Base-by-base conservation (phyloP, 73 alveolate species). In the Effrenium voratum region DNA sequence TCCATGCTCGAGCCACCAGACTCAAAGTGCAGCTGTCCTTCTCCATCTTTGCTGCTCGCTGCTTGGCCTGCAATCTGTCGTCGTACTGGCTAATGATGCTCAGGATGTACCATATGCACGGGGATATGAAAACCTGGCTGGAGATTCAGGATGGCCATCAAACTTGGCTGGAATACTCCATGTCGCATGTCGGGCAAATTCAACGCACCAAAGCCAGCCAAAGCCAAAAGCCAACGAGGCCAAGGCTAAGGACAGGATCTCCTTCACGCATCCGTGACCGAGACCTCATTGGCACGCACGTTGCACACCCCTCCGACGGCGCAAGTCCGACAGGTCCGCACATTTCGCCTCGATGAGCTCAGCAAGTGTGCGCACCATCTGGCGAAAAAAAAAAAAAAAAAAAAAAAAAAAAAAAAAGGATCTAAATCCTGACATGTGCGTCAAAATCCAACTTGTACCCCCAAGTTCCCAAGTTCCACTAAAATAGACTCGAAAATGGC, bases 41-140 rank as follows among this genome's bases (percentile, higher is more conserved):
- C 84, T 87, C 95, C 95, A 87, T 19, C 50, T 87, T 87, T 36
- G 95, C 95, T 1, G 95, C 95, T 13, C 95, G 44, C 50, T 87
- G 95, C 26, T 87, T 87, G 70, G 95, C 95, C 63, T 87, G 95
- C 49, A 87, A 49, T 30, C 95, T 66, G 70, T 87, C 95, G 38
- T 87, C 95, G 45, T 87, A 87, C 41, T 87, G 95, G 85, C 76
- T 66, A 85, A 87, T 87, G 73, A 87, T 68, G 95, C 83, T 87
- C 47, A 87, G 81, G 79, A 87, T 87, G 95, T 87, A 87, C 45
- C 75, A 87, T 30, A 87, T 76, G 80, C 95, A 87, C 5, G 95
- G 95, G 3, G 95, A 55, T 22, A 87, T 87, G 85, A 87, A 87
- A 26, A 87, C 70, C 95, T 87, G 26, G 32, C 19, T 52, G 26